Evolutionary conservation across 2,329 filamentous ascomycete genomes (phyloP).

Genomic region (Hymenoscyphus occultus): DNA sequence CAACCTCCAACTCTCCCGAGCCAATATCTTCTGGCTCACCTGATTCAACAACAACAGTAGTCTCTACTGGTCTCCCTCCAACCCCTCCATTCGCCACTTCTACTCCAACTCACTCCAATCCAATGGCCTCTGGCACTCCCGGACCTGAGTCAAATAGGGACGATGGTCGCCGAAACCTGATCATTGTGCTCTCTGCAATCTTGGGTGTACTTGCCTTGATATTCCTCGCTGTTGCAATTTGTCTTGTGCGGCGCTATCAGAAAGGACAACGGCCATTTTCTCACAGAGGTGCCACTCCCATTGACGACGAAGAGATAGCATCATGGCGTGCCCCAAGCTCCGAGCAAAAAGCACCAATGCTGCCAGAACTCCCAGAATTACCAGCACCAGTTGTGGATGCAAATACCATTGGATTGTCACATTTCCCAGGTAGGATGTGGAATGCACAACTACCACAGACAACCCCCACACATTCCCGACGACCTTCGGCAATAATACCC

Average conservation of each 20-base stretch:
- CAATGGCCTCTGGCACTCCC: constrained; percentile 2
- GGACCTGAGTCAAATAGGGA: neutral
- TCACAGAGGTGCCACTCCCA: constrained; percentile 56
- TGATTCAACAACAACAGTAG: constrained; percentile 8
- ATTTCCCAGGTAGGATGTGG: constrained; percentile 31
- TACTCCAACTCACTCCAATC: neutral
- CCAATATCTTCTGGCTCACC: constrained; percentile 1
- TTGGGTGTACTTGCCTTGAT: constrained; percentile 31
- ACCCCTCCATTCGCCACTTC: neutral
- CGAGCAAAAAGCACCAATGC: constrained; percentile 20
- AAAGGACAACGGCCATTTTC: constrained; percentile 42
- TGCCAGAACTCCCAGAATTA: constrained; percentile 12
- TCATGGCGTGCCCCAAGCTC: constrained; percentile 47
- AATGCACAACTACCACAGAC: constrained; percentile 24
- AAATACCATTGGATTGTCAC: constrained; percentile 16
- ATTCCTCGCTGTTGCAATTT: constrained; percentile 22
- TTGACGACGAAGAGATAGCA: constrained; percentile 63
- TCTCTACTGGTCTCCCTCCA: neutral
- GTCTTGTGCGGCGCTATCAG: constrained; percentile 27
- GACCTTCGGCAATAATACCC: constrained; percentile 32
- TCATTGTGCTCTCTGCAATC: constrained; percentile 31
- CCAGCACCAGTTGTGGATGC: constrained; percentile 17
- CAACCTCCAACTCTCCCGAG: neutral
- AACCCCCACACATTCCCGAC: constrained; percentile 26
- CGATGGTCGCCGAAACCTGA: constrained; percentile 19